A percentile compares a stretch with the other conserved stretches of the same genome.
phyloP scores from a whole-genome alignment of 768 basidiomycete genomes.

The Clathrus columnatus region DNA sequence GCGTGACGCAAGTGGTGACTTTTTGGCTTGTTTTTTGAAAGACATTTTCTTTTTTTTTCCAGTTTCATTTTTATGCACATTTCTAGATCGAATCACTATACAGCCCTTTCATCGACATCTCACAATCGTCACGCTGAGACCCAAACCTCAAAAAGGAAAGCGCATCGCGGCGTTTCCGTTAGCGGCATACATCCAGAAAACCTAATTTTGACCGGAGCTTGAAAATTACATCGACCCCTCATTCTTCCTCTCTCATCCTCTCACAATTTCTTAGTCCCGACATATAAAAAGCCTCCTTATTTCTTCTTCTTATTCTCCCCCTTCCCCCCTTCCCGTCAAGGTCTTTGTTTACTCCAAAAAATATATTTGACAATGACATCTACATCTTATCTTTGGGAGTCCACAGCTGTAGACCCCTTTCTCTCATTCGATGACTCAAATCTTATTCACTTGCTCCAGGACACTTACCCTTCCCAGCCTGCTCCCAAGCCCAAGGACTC shows the following conservation, averaged over 20 bases:
- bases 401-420: slow-evolving; percentile 38
- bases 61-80: too few relatives aligned
- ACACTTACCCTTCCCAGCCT: slow-evolving; percentile 18
- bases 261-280: background rate
- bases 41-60: too few relatives aligned
- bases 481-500: slow-evolving; percentile 18
- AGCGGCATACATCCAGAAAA: too few relatives aligned
- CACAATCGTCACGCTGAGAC: too few relatives aligned
- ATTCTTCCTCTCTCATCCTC: background rate
- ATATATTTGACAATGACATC: background rate
- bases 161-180: too few relatives aligned
- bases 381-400: slow-evolving; percentile 5
- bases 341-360: too few relatives aligned
- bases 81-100: too few relatives aligned
- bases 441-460: slow-evolving; percentile 68
- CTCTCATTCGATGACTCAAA: slow-evolving; percentile 65
- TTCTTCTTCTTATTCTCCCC: background rate
- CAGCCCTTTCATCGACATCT: too few relatives aligned
- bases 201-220: background rate
- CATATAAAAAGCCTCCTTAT: background rate
- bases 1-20: too few relatives aligned
- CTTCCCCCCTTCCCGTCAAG: background rate
- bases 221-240: background rate
- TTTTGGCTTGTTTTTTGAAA: too few relatives aligned
- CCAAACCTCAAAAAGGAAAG: too few relatives aligned